These are phyloP conservation scores for Chaetomiaceae sp. DNA, from an alignment of 2,329 filamentous ascomycete species.

Conservation along the genomic window DNA sequence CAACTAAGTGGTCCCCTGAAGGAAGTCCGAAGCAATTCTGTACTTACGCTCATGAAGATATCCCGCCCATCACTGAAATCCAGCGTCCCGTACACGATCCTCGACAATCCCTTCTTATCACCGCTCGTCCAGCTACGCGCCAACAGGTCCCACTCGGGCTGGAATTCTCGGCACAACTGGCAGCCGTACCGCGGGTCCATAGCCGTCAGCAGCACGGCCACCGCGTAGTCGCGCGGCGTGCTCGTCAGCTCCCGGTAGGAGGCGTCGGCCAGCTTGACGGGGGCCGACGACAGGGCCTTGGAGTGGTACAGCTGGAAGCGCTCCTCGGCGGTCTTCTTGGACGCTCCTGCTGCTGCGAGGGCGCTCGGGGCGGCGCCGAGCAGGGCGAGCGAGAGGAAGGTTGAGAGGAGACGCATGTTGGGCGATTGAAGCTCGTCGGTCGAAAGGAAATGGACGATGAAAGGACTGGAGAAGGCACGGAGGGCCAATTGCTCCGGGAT, in stretches of 20 bases:
- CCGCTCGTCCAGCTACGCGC: constrained; percentile 81
- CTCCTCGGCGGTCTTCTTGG: constrained; percentile 48
- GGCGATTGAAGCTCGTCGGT: no score
- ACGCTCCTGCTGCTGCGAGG: constrained; percentile 50
- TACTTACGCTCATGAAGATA: constrained; percentile 75
- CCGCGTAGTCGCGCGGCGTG: constrained; percentile 74
- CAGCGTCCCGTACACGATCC: constrained; percentile 73
- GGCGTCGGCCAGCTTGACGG: constrained; percentile 72
- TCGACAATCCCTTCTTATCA: constrained; percentile 66
- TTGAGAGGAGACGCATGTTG: constrained; percentile 60
- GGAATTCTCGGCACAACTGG: constrained; percentile 79
- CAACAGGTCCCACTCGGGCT: constrained; percentile 88
- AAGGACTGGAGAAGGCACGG: neutral
- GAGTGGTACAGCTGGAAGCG: constrained; percentile 66
- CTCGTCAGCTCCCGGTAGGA: constrained; percentile 70
- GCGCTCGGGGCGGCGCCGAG: constrained; percentile 41
- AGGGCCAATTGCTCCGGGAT: constrained; percentile 20
- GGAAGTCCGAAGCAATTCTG: neutral
- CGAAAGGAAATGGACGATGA: neutral
- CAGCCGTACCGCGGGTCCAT: constrained; percentile 79
- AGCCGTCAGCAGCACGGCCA: constrained; percentile 79
- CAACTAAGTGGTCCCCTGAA: no score
- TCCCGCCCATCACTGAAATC: constrained; percentile 82
- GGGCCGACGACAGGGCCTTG: constrained; percentile 57
- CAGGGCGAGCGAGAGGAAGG: constrained; percentile 58